phyloP scores from a whole-genome alignment of 345 rosid genomes.

The Citropsis articulata region DNA sequence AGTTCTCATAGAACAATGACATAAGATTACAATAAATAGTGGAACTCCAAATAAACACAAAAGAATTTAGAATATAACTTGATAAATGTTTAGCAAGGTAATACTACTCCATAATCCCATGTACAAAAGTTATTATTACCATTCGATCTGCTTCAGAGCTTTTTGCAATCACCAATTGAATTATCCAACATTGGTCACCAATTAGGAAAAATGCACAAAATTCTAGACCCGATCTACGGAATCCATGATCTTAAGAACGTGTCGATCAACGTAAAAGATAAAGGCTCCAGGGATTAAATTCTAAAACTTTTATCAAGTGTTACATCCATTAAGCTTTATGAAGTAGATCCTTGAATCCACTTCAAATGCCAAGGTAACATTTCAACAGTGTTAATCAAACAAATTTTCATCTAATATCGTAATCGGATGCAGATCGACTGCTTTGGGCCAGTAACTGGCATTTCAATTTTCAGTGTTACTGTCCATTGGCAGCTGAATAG shows the following conservation, averaged over 20 bases:
- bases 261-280: not conserved
- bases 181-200: not conserved
- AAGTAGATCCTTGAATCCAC: not conserved
- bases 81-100: not conserved
- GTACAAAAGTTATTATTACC: not conserved
- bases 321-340: not conserved
- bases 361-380: not conserved
- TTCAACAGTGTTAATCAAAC: not conserved
- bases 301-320: not conserved
- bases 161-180: not conserved
- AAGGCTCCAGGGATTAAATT: not conserved
- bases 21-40: not conserved
- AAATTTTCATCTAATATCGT: not conserved
- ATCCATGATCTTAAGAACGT: not conserved
- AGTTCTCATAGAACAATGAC: not conserved
- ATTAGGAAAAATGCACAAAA: not conserved
- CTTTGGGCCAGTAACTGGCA: not conserved
- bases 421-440: not conserved
- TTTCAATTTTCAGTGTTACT: not conserved
- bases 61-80: not conserved
- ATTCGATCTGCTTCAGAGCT: not conserved
- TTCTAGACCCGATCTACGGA: not conserved
- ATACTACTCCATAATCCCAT: not conserved
- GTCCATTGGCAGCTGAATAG: not conserved
- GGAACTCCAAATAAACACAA: not conserved